Conservation (phyloP, 805 yeast genomes). For the Torulaspora maleeae region DNA sequence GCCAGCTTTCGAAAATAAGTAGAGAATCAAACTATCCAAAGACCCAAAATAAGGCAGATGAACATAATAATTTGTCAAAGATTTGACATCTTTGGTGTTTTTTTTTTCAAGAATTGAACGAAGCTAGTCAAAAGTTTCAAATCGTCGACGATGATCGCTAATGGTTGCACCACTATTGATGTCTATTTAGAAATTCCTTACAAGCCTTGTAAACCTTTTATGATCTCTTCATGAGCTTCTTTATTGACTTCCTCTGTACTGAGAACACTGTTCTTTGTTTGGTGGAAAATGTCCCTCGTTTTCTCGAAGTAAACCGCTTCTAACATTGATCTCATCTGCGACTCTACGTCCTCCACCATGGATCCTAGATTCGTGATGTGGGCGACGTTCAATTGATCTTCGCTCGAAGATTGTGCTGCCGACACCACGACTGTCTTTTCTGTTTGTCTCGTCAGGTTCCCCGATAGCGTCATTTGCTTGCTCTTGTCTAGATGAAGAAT, state of each 20-base stretch:
- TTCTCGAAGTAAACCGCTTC: slow-evolving; percentile 96
- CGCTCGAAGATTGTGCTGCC: slow-evolving; percentile 17
- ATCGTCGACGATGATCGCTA: neutral
- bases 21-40: neutral
- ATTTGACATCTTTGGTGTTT: neutral
- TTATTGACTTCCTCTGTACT: slow-evolving; percentile 24
- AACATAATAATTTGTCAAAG: neutral
- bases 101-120: neutral
- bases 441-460: slow-evolving; percentile 80
- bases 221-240: slow-evolving; percentile 34
- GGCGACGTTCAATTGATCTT: slow-evolving; percentile 41
- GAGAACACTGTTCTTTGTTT: slow-evolving; percentile 44
- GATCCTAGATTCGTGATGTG: slow-evolving; percentile 85
- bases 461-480: slow-evolving; percentile 54
- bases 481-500: slow-evolving; percentile 60
- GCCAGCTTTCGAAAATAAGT: neutral
- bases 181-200: slow-evolving; percentile 6
- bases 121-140: neutral
- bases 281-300: slow-evolving; percentile 80
- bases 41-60: neutral
- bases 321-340: slow-evolving; percentile 75
- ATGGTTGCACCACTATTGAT: neutral
- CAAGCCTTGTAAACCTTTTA: slow-evolving; percentile 36
- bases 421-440: slow-evolving; percentile 47
- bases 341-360: slow-evolving; percentile 81